Evolutionary conservation across 2,329 filamentous ascomycete genomes (phyloP).

Genomic region (Coleophoma cylindrospora): DNA sequence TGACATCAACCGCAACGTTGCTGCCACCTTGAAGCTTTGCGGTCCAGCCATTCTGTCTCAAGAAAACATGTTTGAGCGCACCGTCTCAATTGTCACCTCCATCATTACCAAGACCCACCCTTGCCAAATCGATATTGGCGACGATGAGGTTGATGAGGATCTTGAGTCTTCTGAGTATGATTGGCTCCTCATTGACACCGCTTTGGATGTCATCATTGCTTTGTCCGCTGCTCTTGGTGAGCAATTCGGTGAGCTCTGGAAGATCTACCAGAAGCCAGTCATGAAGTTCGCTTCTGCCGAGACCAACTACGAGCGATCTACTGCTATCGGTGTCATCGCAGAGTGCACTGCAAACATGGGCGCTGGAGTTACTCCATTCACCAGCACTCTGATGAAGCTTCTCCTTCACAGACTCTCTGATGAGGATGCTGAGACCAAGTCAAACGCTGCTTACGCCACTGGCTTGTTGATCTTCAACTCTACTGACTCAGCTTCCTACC

Average conservation of each 20-base stretch:
- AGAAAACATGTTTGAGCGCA: slow-evolving; percentile 67
- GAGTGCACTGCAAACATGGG: slow-evolving; percentile 87
- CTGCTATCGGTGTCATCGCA: slow-evolving; percentile 85
- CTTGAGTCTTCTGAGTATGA: slow-evolving; percentile 88
- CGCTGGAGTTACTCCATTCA: slow-evolving; percentile 75
- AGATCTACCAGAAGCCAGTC: slow-evolving; percentile 90
- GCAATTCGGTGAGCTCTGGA: slow-evolving; percentile 85
- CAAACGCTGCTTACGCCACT: slow-evolving; percentile 88
- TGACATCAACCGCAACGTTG: slow-evolving; percentile 91
- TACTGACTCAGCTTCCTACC: slow-evolving; percentile 62
- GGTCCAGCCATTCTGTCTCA: slow-evolving; percentile 80
- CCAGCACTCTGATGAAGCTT: slow-evolving; percentile 68
- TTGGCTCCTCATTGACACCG: slow-evolving; percentile 94
- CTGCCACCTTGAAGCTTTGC: slow-evolving; percentile 84
- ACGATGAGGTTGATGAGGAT: slow-evolving; percentile 66
- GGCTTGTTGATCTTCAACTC: slow-evolving; percentile 83
- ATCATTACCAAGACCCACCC: slow-evolving; percentile 88
- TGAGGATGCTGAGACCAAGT: slow-evolving; percentile 87
- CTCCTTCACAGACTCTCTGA: slow-evolving; percentile 84
- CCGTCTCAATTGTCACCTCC: slow-evolving; percentile 68
- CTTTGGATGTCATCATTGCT: slow-evolving; percentile 83
- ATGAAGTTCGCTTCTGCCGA: slow-evolving; percentile 83
- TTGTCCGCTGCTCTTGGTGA: slow-evolving; percentile 76
- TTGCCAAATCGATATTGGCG: slow-evolving; percentile 85
- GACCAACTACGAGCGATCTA: slow-evolving; percentile 82